phyloP scores from a whole-genome alignment of 805 yeast species.

The Candida odintsovae region DNA sequence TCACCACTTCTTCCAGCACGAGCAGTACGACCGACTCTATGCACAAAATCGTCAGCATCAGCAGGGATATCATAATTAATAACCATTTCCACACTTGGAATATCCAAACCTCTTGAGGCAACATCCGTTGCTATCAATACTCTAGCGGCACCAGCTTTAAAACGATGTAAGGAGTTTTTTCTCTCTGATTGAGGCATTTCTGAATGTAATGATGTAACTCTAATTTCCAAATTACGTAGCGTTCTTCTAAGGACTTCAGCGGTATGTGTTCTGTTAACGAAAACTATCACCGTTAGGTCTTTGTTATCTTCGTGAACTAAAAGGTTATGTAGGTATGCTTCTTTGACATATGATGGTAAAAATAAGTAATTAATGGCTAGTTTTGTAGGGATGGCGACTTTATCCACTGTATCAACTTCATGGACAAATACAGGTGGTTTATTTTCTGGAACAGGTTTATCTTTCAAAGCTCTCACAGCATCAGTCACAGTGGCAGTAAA shows the following conservation, averaged over 20 bases:
- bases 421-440: constrained; percentile 57
- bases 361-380: constrained; percentile 61
- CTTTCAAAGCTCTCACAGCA: constrained; percentile 75
- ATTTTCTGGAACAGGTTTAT: constrained; percentile 49
- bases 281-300: constrained; percentile 72
- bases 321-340: constrained; percentile 73
- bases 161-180: constrained; percentile 84
- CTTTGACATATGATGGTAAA: constrained; percentile 85
- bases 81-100: constrained; percentile 87
- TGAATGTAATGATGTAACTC: constrained; percentile 89
- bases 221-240: constrained; percentile 62
- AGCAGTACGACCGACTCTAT: constrained; percentile 97
- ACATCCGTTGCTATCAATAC: constrained; percentile 94
- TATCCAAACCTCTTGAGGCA: constrained; percentile 95
- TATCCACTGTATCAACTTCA: constrained; percentile 68
- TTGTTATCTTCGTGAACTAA: constrained; percentile 57
- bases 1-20: constrained; percentile 93
- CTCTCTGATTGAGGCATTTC: constrained; percentile 93
- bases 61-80: constrained; percentile 91
- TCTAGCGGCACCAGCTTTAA: constrained; percentile 91
- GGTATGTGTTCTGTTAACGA: constrained; percentile 84
- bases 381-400: constrained; percentile 75
- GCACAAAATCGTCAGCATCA: constrained; percentile 94
- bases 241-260: constrained; percentile 86
- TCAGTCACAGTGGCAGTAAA: constrained; percentile 97